Evolutionary conservation across 2,329 filamentous ascomycete genomes (phyloP).

Genomic region (Hawksworthiomyces lignivorus): DNA sequence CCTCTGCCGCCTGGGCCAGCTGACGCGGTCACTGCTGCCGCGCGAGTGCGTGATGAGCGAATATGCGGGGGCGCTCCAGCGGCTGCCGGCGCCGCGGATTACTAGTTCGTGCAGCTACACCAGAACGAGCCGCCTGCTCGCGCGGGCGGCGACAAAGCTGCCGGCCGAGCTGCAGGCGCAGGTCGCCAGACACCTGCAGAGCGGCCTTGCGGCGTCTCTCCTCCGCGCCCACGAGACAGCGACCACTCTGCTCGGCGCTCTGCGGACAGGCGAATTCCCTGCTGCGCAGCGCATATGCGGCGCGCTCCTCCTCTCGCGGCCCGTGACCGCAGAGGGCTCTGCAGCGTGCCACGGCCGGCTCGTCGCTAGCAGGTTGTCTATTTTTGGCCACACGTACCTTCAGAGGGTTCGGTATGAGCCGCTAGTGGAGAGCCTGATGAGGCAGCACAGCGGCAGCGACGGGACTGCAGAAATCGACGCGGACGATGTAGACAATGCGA

Average conservation of each 20-base stretch:
- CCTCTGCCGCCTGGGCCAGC: conserved; percentile 6
- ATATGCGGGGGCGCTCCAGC: conserved; percentile 4
- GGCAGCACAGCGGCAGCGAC: background rate
- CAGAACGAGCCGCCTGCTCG: conserved; percentile 1
- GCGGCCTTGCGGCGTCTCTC: conserved; percentile 7
- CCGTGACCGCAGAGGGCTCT: too few relatives aligned
- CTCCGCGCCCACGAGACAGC: conserved; percentile 8
- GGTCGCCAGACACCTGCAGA: background rate
- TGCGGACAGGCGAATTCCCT: background rate
- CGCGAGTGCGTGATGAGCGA: conserved; percentile 4
- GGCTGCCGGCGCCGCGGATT: background rate
- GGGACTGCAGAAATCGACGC: too few relatives aligned
- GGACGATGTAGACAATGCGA: background rate
- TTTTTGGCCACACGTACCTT: conserved; percentile 9
- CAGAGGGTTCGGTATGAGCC: background rate
- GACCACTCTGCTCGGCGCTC: background rate
- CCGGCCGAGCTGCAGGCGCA: background rate
- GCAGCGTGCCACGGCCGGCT: conserved; percentile 1
- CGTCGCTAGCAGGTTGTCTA: background rate
- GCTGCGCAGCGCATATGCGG: background rate
- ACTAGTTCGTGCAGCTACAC: background rate
- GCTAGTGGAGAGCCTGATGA: background rate
- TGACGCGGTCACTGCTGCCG: conserved; percentile 6
- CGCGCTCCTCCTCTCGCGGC: too few relatives aligned
- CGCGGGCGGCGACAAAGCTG: conserved; percentile 1